Base-by-base conservation (phyloP, 768 basidiomycete species). In the Collybia sp. region DNA sequence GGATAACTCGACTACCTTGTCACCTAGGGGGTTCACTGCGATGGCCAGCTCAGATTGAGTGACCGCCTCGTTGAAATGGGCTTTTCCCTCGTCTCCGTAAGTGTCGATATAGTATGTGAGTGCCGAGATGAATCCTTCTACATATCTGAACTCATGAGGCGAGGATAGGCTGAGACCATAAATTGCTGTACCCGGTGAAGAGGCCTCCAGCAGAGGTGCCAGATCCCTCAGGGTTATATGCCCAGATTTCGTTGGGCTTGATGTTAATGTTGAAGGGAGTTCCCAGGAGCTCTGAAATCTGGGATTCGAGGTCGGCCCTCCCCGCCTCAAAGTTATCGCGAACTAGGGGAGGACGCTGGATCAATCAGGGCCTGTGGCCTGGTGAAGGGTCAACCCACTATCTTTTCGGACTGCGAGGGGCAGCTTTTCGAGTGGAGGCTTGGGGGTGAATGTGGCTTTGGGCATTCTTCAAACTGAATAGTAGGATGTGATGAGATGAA, bases 261-360 rank as follows among this genome's bases (percentile, higher is more conserved):
- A 70, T 54, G 47, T 66, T 68, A 53, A 70, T 54, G 0, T 50
- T 51, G 52, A 67, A 60, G 12, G 57, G 52, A 8, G 47, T 53
- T 4, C 63, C 66, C 12, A 67, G 50, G 15, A 58, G 45, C 17
- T 57, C 62, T 19, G 61, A 52, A 42, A 69, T 62, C 31, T 60
- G 52, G 11, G 49, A 42, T 43, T 77, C 62, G 13, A 59, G 58
- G 1, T 62, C 66, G n/a, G 54, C 64, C 45, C 59, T 65, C 41
- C 66, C 58, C 20, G 58, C 51, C 19, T 71, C 68, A 41, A 58
- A 72, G 25, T 68, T 63, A 47, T 72, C 69, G 31, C 68, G 64
- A 40, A 70, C 70, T 72, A 40, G 8, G 37, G 13, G 42, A 2
- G 33, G 30, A 17, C 16, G 30, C 31, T 32, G 30, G 19, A 32